A percentile compares a stretch with the other conserved stretches of the same genome.
These are phyloP conservation scores for Claviceps monticola DNA, from an alignment of 2,329 filamentous ascomycete species.

Conservation along the genomic window DNA sequence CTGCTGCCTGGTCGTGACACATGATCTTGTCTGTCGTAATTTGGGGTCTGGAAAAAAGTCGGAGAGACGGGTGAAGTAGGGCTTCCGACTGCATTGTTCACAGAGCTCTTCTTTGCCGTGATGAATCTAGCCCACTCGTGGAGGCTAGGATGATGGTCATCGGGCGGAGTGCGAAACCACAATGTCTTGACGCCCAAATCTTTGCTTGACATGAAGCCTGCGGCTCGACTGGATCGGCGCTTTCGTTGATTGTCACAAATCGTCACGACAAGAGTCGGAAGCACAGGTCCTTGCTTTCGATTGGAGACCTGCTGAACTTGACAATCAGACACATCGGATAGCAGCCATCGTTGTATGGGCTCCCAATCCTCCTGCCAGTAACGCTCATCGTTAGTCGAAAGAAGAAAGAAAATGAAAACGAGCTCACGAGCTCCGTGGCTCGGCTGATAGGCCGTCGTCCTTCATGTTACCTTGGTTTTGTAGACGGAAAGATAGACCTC, in stretches of 20 bases:
- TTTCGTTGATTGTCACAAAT: constrained; percentile 49
- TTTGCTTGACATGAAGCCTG: constrained; percentile 38
- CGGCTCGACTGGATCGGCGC: constrained; percentile 48
- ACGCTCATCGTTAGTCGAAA: constrained; percentile 1
- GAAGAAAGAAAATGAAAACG: not conserved
- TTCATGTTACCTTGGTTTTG: constrained; percentile 35
- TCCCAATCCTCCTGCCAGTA: constrained; percentile 34
- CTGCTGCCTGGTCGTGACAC: constrained; percentile 31
- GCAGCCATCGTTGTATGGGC: constrained; percentile 37
- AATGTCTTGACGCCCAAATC: constrained; percentile 35
- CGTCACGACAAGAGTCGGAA: constrained; percentile 45
- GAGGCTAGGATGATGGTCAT: constrained; percentile 37
- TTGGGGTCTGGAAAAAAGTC: constrained; percentile 34
- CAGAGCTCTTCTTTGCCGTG: constrained; percentile 27
- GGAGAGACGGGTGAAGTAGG: constrained; percentile 40
- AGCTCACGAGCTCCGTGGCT: too few relatives aligned
- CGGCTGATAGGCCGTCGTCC: not conserved
- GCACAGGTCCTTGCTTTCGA: constrained; percentile 44
- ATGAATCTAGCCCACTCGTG: constrained; percentile 47
- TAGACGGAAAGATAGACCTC: constrained; percentile 38
- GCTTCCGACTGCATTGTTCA: constrained; percentile 31
- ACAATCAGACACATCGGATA: constrained; percentile 40
- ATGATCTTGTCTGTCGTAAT: constrained; percentile 27
- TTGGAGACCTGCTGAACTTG: constrained; percentile 45
- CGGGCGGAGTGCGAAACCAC: constrained; percentile 40